Conservation (phyloP, 2,329 filamentous ascomycete genomes). For the Pseudogymnoascus sp. region DNA sequence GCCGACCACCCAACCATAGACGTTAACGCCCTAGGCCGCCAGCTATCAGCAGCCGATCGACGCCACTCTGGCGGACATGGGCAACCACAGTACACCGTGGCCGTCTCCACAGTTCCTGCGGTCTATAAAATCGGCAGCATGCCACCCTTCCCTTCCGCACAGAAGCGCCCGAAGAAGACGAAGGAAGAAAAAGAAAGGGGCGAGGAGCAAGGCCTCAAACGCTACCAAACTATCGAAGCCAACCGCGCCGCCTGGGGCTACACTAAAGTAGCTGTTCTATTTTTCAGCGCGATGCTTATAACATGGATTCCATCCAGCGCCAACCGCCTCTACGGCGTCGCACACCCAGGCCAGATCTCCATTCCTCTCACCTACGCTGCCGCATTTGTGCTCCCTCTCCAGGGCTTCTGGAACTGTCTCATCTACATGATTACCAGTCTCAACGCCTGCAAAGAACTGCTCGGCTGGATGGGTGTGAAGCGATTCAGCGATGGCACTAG, state of each 20-base stretch:
- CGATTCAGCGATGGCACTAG: background rate
- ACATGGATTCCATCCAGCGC: slow-evolving; percentile 72
- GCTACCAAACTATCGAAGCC: slow-evolving; percentile 22
- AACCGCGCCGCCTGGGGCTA: slow-evolving; percentile 61
- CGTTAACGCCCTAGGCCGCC: slow-evolving; percentile 3
- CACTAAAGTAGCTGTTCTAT: slow-evolving; percentile 60
- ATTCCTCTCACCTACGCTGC: slow-evolving; percentile 60
- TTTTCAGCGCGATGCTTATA: slow-evolving; percentile 62
- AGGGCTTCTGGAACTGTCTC: slow-evolving; percentile 77
- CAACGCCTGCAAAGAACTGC: slow-evolving; percentile 48
- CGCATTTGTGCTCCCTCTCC: slow-evolving; percentile 67
- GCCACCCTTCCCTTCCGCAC: slow-evolving; percentile 1
- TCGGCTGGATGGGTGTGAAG: background rate
- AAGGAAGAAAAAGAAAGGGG: background rate
- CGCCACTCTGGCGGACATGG: slow-evolving; percentile 19
- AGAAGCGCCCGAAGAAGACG: background rate
- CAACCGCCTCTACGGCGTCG: slow-evolving; percentile 66
- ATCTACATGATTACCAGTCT: slow-evolving; percentile 68
- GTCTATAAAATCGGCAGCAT: slow-evolving; percentile 7
- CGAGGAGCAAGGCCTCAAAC: background rate
- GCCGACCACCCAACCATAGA: background rate
- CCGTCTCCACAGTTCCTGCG: background rate
- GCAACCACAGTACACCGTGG: slow-evolving; percentile 9
- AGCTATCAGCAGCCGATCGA: slow-evolving; percentile 17
- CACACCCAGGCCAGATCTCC: slow-evolving; percentile 43